A percentile compares a stretch with the other conserved stretches of the same genome.
phyloP scores from a whole-genome alignment of 2,329 filamentous ascomycete genomes.

The Chrysosphaeria jannelii region DNA sequence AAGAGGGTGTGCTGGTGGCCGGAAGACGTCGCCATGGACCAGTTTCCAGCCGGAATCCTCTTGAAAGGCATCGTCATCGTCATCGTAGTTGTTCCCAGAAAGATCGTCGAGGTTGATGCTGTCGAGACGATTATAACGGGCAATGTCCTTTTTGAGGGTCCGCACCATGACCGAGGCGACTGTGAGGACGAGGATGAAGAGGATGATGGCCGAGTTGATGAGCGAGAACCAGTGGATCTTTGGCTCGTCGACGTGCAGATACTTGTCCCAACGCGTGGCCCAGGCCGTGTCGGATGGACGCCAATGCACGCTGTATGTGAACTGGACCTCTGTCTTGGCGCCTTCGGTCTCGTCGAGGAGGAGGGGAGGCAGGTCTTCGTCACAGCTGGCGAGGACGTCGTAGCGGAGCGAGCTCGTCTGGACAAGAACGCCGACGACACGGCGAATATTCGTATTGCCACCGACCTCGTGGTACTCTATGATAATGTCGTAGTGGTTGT shows the following conservation, averaged over 20 bases:
- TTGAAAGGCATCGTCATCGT: conserved; percentile 62
- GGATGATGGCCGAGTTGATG: conserved; percentile 83
- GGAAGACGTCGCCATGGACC: conserved; percentile 92
- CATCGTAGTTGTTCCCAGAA: conserved; percentile 38
- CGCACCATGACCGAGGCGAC: conserved; percentile 78
- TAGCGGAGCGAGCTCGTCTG: conserved; percentile 45
- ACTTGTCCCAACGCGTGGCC: conserved; percentile 97
- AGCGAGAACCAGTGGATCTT: conserved; percentile 99
- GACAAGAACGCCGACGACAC: conserved; percentile 79
- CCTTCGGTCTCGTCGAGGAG: conserved; percentile 27
- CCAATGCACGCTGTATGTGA: conserved; percentile 88
- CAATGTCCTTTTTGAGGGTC: conserved; percentile 80
- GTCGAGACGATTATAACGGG: conserved; percentile 82
- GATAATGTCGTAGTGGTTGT: conserved; percentile 88
- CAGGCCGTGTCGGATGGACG: conserved; percentile 57
- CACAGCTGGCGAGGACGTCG: conserved; percentile 29
- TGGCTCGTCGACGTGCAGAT: conserved; percentile 85
- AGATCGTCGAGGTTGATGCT: conserved; percentile 75
- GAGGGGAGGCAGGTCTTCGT: conserved; percentile 23
- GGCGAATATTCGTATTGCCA: conserved; percentile 33
- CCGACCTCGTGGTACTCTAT: conserved; percentile 73
- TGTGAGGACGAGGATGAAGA: conserved; percentile 69
- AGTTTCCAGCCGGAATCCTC: conserved; percentile 98
- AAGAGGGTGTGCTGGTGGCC: conserved; percentile 54
- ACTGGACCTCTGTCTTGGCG: conserved; percentile 33